Conservation (phyloP, 2,329 filamentous ascomycete genomes). For the Ophioceras dolichostomum region DNA sequence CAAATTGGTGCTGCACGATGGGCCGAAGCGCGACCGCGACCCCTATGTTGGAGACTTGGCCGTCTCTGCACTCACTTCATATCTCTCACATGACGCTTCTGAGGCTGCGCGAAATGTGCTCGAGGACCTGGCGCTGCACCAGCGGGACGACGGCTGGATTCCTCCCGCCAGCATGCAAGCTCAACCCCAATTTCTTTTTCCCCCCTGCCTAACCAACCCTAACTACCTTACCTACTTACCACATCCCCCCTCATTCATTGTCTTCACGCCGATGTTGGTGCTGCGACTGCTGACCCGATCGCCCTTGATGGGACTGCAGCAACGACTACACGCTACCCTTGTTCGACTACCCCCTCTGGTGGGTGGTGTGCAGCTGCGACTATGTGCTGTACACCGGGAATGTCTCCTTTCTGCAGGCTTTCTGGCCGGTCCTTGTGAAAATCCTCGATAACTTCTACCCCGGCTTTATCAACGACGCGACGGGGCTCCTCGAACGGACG, state of each 20-base stretch:
- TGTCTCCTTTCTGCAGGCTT: constrained; percentile 22
- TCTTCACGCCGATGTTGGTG: too few species aligned
- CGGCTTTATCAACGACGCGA: constrained; percentile 23
- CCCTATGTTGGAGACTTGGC: constrained; percentile 40
- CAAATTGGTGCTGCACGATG: constrained; percentile 35
- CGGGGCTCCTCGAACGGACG: constrained; percentile 27
- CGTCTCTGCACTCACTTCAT: constrained; percentile 33
- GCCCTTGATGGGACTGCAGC: constrained; percentile 14
- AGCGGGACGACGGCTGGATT: constrained; percentile 38
- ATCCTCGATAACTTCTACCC: constrained; percentile 34
- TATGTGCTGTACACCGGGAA: constrained; percentile 37
- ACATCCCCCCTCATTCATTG: too few species aligned
- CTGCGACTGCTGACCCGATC: background rate
- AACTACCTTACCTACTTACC: too few species aligned
- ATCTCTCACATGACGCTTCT: constrained; percentile 29
- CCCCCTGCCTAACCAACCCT: background rate
- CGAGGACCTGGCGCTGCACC: constrained; percentile 34
- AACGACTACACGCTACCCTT: constrained; percentile 32
- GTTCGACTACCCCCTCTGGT: constrained; percentile 41
- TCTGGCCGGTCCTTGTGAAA: constrained; percentile 26
- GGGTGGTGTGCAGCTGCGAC: constrained; percentile 35
- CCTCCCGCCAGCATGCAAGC: constrained; percentile 39
- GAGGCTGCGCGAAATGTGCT: constrained; percentile 31
- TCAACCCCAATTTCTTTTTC: constrained; percentile 1
- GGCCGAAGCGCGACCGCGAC: constrained; percentile 38